Base-by-base conservation (phyloP, 441 rosid genomes). In the Erysimum cheiri region DNA sequence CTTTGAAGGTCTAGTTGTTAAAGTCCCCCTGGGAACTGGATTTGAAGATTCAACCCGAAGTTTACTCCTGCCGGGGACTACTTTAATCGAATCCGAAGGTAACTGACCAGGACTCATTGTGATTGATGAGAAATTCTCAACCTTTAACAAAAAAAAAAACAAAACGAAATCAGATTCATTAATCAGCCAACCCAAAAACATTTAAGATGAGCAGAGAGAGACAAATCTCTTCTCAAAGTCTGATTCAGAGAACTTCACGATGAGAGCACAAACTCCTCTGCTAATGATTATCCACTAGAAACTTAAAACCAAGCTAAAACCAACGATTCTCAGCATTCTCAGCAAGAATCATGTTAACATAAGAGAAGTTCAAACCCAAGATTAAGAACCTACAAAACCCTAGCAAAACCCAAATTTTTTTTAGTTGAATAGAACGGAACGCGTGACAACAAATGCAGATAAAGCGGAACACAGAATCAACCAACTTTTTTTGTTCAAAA, bases 1-100 rank as follows among this genome's bases (percentile, higher is more conserved):
- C 77, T 82, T 82, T 52, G 84, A 64, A 63, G 76, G 11, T 67
- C 31, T 71, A 68, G 32, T 47, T 11, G 43, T 17, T 48, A 64
- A 78, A 26, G 15, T 71, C 63, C 77, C 80, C 75, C 53, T 80
- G 4, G 64, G 46, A 36, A 57, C 60, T n/a, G 54, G 80, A 46
- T 66, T 26, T 33, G 73, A 32, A 59, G 65, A 52, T 57, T 80
- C 72, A 64, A 60, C 62, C 26, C 39, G 41, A 10, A n/a, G 44
- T 53, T 73, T 78, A 44, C 67, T 50, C 39, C 49, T 69, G 0
- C 56, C 64, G 26, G 65, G 61, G 17, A 65, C 69, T 55, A 37
- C 65, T 76, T 67, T 72, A 15, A 55, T 66, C 8, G 79, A 55
- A 52, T 75, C 60, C 55, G 67, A 43, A 24, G 76, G 60, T 17